Evolutionary conservation across 257 asterid species (phyloP), one percentile per base, ranked within the genome.

Genomic region (Salvia rosmarinus): DNA sequence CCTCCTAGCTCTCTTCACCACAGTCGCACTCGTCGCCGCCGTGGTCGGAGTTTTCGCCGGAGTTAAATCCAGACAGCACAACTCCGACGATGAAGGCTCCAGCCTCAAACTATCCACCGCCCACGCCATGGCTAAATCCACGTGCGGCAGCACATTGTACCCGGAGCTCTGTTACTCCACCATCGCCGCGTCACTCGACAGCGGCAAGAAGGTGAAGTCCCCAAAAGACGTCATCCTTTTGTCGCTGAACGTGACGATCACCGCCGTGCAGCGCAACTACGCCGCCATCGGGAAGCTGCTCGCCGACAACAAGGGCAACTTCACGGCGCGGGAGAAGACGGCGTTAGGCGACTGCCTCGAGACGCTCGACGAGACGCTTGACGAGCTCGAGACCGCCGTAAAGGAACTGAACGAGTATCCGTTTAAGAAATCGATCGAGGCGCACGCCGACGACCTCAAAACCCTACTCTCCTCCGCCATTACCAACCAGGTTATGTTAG

Each of bases 401-500:
- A 66, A 30, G 1, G 96, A 89, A 0, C 82, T 90, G 52, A 64
- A 81, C 6, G 69, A 46, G 63, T 90, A 93, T 4, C 96, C 95
- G 14, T 70, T 16, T 0, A 82, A 80, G 61, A 93, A 90, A 12
- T 74, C 96, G 16, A 67, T 93, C 0, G 23, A 3, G 60, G 65
- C 61, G 0, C 96, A 93, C 75, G 97, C 96, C 0, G 87, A 90
- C 14, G 95, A 90, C 52, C 89, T 93, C 28, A 85, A 81, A 74
- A 90, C 97, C 20, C 78, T 93, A 1, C 64, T 93, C 14, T 88
- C 95, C 39, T 74, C 96, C 8, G 87, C 97, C 76, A 88, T 90
- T 9, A 93, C 98, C 16, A 88, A 93, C 40, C 89, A 84, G 88
- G n/a, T n/a, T n/a, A n/a, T n/a, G n/a, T n/a, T n/a, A n/a, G n/a